Evolutionary conservation across 1,284 basidiomycete genomes (phyloP), one percentile per base, ranked within the genome.

Genomic region (Ustilago trichophora): DNA sequence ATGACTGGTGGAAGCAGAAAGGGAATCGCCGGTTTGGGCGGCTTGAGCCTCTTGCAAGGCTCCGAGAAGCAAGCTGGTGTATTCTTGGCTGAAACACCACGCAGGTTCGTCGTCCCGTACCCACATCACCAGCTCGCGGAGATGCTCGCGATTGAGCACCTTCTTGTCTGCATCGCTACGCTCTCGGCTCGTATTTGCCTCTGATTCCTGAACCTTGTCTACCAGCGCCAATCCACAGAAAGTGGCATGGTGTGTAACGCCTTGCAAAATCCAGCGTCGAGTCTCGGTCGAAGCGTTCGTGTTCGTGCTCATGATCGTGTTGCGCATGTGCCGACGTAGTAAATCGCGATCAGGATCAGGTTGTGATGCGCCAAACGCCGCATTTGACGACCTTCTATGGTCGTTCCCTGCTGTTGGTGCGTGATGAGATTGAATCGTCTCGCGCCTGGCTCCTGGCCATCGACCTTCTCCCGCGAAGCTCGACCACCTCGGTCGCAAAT

Each of bases 181-280:
- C 24, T 45, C 34, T 12, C 13, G 33, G 13, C 13, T 43, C 1
- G 22, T 5, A 12, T 19, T 27, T 0, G 15, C 1, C 8, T 18
- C 35, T 16, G 11, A 11, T n/a, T 31, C 19, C 6, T 29, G 21
- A 13, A 4, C 1, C 2, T 15, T 27, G 4, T 40, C 19, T 18
- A 19, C 11, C 12, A 67, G 52, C 22, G 44, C 21, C 21, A 62
- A 19, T 3, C 64, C 57, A 29, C 64, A 67, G 22, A 67, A 57
- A 0, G 46, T 53, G 2, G 57, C 57, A 9, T 27, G 33, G 12
- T 46, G 44, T 12, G 57, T 67, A 2, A 24, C 26, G 15, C 64
- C 64, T 34, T 53, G 48, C 31, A 67, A 29, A 31, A 67, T 57
- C 64, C 64, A 67, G 21, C 57, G 53, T 8, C 64, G 57, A 11